Conservation (phyloP, 2,329 filamentous ascomycete species). For the Penicillium sp. region DNA sequence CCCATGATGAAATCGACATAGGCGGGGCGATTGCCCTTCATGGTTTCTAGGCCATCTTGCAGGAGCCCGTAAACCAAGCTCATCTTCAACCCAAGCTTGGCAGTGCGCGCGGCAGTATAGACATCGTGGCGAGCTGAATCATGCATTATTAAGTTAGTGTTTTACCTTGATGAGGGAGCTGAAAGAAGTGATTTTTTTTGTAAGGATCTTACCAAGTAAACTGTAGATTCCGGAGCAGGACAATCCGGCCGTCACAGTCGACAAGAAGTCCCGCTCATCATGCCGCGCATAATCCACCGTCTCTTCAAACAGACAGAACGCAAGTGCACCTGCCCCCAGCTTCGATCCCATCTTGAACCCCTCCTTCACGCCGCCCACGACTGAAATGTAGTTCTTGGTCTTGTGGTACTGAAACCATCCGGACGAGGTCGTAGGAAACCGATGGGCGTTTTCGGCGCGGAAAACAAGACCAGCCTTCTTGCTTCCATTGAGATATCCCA, state of each 20-base stretch:
- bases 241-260: conserved; percentile 79
- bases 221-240: conserved; percentile 86
- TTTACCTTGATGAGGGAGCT: too few species aligned
- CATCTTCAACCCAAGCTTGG: conserved; percentile 76
- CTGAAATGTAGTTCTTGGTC: conserved; percentile 89
- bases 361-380: conserved; percentile 76
- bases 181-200: too few species aligned
- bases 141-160: conserved; percentile 20
- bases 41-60: conserved; percentile 73
- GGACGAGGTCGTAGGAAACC: conserved; percentile 76
- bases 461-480: conserved; percentile 79
- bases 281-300: conserved; percentile 70
- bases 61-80: conserved; percentile 78
- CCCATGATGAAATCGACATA: conserved; percentile 71
- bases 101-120: conserved; percentile 74
- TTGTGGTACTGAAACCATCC: conserved; percentile 99
- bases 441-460: conserved; percentile 94
- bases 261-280: conserved; percentile 72
- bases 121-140: conserved; percentile 74
- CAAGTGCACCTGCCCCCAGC: conserved; percentile 71
- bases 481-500: conserved; percentile 74
- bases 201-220: conserved; percentile 70
- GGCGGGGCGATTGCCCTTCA: conserved; percentile 71
- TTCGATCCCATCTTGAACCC: conserved; percentile 74
- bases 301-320: conserved; percentile 83